Evolutionary conservation across 805 yeast species (phyloP).

Genomic region (Wickerhamomyces queroliae): DNA sequence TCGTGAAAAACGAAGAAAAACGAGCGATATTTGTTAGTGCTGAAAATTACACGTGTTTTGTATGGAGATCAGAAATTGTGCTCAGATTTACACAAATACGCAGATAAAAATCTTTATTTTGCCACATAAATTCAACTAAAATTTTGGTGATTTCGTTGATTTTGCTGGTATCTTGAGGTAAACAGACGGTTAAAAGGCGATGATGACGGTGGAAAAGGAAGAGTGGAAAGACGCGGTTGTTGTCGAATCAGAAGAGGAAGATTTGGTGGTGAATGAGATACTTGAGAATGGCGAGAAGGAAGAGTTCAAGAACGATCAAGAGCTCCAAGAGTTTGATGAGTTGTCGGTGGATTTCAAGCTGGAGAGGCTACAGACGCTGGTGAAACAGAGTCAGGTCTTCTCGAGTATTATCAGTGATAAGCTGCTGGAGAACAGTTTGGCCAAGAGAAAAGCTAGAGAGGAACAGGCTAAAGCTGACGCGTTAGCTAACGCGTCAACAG

Average conservation of each 20-base stretch:
- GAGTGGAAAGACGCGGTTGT: too few relatives aligned
- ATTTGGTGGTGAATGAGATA: constrained; percentile 12
- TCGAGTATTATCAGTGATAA: constrained; percentile 83
- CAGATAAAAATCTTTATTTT: background rate
- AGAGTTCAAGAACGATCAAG: constrained; percentile 8
- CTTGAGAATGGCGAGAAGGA: constrained; percentile 6
- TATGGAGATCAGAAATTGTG: background rate
- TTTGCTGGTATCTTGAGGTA: background rate
- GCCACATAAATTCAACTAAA: background rate
- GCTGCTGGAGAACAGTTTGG: constrained; percentile 45
- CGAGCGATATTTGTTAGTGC: constrained; percentile 6
- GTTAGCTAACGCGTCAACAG: constrained; percentile 11
- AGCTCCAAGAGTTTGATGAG: constrained; percentile 26
- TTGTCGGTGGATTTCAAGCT: constrained; percentile 53
- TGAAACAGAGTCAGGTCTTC: constrained; percentile 84
- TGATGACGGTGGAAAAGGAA: constrained; percentile 5
- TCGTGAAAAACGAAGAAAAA: background rate
- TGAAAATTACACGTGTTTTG: constrained; percentile 8
- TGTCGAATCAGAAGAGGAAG: constrained; percentile 11
- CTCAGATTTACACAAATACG: constrained; percentile 1
- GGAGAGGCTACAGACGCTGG: constrained; percentile 61
- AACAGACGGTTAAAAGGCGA: background rate
- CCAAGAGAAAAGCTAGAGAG: constrained; percentile 23
- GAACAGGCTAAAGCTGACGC: constrained; percentile 8
- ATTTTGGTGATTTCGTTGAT: background rate